These are phyloP conservation scores for Xylariaceae sp. DNA, from an alignment of 2,329 filamentous ascomycete genomes.

Conservation along the genomic window DNA sequence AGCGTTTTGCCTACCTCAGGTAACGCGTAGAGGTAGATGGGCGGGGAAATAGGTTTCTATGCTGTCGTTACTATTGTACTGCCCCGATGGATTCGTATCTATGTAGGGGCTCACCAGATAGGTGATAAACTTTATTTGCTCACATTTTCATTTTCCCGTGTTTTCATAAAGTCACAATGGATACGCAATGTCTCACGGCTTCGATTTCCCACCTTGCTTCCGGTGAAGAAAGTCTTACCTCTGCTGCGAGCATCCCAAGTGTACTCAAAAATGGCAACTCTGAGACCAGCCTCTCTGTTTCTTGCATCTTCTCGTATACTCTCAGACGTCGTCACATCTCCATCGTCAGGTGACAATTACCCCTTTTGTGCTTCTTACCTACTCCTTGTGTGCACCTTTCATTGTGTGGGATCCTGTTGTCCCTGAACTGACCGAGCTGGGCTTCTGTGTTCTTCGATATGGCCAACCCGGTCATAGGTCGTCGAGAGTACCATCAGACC, in stretches of 20 bases:
- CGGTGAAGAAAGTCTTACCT: neutral
- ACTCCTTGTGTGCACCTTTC: constrained; percentile 48
- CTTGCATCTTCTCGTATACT: neutral
- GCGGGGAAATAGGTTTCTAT: too few relatives aligned
- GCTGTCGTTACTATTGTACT: too few relatives aligned
- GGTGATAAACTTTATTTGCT: too few relatives aligned
- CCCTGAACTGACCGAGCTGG: constrained; percentile 41
- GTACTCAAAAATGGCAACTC: neutral
- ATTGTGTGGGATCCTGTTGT: constrained; percentile 50
- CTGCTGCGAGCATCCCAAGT: neutral
- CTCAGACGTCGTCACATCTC: constrained; percentile 3
- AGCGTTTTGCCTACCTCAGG: too few relatives aligned
- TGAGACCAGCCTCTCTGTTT: neutral
- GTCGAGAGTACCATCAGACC: constrained; percentile 44
- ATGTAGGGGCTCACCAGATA: too few relatives aligned
- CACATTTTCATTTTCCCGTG: too few relatives aligned
- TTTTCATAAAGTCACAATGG: too few relatives aligned
- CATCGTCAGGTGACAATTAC: neutral
- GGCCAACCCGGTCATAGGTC: constrained; percentile 52
- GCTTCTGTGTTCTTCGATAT: constrained; percentile 51
- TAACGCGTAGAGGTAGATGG: too few relatives aligned
- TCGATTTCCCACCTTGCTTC: neutral
- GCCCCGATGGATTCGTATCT: too few relatives aligned
- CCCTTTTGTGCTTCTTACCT: constrained; percentile 46
- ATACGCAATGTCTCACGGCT: too few relatives aligned